Evolutionary conservation across 2,329 filamentous ascomycete genomes (phyloP).

Genomic region (Pleurostoma richardsiae): DNA sequence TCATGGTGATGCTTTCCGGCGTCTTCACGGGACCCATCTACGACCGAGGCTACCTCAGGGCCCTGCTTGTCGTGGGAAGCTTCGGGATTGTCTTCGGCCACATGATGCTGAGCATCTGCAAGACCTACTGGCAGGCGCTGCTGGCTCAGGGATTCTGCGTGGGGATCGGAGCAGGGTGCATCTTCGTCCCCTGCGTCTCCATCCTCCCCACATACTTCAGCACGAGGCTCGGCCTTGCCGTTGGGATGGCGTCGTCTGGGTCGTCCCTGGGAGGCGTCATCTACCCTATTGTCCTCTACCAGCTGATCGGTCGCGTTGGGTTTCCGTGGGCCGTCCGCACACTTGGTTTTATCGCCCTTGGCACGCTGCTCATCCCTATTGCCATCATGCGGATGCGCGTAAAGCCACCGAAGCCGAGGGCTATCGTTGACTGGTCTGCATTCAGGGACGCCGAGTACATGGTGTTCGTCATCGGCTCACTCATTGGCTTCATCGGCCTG

Average conservation of each 20-base stretch:
- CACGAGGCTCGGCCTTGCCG: slow-evolving; percentile 18
- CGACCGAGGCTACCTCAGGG: slow-evolving; percentile 39
- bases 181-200: slow-evolving; percentile 30
- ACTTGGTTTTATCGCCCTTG: slow-evolving; percentile 19
- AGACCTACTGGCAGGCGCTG: slow-evolving; percentile 36
- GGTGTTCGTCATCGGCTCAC: slow-evolving; percentile 21
- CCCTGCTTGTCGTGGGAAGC: slow-evolving; percentile 32
- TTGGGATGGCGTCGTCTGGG: slow-evolving; percentile 26
- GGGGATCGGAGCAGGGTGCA: slow-evolving; percentile 35
- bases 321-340: slow-evolving; percentile 18
- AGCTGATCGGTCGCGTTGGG: slow-evolving; percentile 14
- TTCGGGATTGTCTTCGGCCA: slow-evolving; percentile 39
- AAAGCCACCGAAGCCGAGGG: slow-evolving; percentile 24
- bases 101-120: slow-evolving; percentile 33
- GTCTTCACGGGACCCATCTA: slow-evolving; percentile 37
- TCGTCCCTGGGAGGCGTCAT: slow-evolving; percentile 25
- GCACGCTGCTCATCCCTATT: slow-evolving; percentile 16
- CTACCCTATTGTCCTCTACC: slow-evolving; percentile 20
- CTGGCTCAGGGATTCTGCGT: slow-evolving; percentile 38
- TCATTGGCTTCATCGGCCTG: slow-evolving; percentile 33
- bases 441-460: slow-evolving; percentile 31
- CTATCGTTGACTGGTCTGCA: slow-evolving; percentile 28
- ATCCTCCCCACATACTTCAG: slow-evolving; percentile 27
- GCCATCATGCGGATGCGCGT: slow-evolving; percentile 24
- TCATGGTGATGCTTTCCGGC: slow-evolving; percentile 36